These are phyloP conservation scores for Phytophthora sp. DNA, from an alignment of 352 stramenopile genomes.

Conservation along the genomic window DNA sequence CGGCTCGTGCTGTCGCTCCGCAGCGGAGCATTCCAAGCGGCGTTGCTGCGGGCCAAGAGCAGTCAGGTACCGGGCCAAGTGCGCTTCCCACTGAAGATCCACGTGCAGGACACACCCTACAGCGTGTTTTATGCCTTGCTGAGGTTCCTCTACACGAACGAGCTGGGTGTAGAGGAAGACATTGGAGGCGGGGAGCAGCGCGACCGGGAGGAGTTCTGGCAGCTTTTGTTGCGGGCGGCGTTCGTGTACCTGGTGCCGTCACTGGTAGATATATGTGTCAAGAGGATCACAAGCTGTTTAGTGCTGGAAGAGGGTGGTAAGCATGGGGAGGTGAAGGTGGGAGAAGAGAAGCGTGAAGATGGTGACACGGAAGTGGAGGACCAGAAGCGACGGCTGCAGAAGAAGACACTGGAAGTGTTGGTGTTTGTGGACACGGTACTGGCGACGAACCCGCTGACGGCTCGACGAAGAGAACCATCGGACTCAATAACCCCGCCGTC, in stretches of 20 bases:
- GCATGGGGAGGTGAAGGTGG: not conserved
- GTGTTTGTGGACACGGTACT: conserved; percentile 69
- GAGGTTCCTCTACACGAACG: conserved; percentile 81
- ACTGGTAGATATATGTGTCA: conserved; percentile 68
- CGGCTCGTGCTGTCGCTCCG: conserved; percentile 75
- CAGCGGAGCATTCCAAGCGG: conserved; percentile 72
- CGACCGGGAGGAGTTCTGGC: conserved; percentile 63
- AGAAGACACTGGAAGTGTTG: conserved; percentile 50
- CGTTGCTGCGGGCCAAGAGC: conserved; percentile 71
- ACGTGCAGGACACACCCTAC: conserved; percentile 84
- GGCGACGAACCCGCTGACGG: conserved; percentile 46
- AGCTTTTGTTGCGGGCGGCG: conserved; percentile 66
- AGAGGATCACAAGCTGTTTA: conserved; percentile 43
- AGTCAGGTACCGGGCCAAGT: conserved; percentile 71
- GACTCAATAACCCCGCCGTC: conserved; percentile 17
- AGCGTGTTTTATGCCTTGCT: conserved; percentile 72
- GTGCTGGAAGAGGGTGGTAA: conserved; percentile 28
- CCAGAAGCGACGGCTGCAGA: conserved; percentile 22
- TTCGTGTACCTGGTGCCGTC: conserved; percentile 79
- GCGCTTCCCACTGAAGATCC: conserved; percentile 81
- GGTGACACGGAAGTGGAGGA: not conserved
- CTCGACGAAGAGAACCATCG: conserved; percentile 30
- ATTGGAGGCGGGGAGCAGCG: not conserved
- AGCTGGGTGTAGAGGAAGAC: conserved; percentile 33
- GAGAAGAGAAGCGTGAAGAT: conserved; percentile 5